These are phyloP conservation scores for Amanita exitialis DNA, from an alignment of 768 basidiomycete genomes.

Conservation along the genomic window DNA sequence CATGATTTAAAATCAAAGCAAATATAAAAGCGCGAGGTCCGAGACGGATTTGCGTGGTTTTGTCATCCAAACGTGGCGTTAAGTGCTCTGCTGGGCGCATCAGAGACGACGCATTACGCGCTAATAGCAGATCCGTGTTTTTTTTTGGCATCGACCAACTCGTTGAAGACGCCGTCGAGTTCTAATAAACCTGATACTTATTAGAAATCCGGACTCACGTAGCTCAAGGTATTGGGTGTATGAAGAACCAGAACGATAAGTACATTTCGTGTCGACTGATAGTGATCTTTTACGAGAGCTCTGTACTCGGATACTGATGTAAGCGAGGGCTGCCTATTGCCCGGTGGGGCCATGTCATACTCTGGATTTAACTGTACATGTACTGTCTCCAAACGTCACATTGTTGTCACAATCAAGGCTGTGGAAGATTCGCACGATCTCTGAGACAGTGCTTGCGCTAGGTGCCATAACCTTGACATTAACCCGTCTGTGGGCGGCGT, in stretches of 20 bases:
- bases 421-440: neutral
- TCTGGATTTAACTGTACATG: neutral
- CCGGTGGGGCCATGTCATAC: neutral
- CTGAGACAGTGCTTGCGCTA: neutral
- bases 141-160: neutral
- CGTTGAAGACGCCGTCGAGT: neutral
- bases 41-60: neutral
- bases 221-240: neutral
- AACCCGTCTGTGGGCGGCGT: neutral
- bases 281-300: neutral
- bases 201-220: no score
- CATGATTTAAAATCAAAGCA: no score
- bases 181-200: neutral
- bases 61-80: neutral
- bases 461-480: neutral
- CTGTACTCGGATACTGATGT: neutral
- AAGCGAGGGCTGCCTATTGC: neutral
- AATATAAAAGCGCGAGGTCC: neutral
- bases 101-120: neutral
- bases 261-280: constrained; percentile 32
- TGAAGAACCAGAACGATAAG: constrained; percentile 24
- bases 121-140: neutral
- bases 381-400: neutral
- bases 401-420: neutral
- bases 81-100: neutral